These are phyloP conservation scores for Pseudopithomyces maydicus DNA, from an alignment of 2,329 filamentous ascomycete genomes.

Conservation along the genomic window DNA sequence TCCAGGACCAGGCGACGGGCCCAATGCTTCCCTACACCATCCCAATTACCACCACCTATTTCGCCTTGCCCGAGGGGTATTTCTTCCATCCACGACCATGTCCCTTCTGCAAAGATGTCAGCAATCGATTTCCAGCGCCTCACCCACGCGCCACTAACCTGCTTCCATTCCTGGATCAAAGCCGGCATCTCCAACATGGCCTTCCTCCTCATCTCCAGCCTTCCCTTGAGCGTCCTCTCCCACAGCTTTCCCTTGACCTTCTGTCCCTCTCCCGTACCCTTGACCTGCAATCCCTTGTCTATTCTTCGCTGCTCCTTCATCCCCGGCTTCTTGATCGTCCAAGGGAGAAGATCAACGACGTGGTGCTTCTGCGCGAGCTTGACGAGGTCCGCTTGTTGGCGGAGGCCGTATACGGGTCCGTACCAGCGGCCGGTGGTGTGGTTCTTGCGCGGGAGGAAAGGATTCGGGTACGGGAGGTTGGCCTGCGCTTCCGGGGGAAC, in stretches of 20 bases:
- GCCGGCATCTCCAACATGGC: constrained; percentile 96
- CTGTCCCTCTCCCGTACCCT: constrained; percentile 91
- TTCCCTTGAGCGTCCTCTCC: constrained; percentile 82
- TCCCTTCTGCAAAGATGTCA: constrained; percentile 59
- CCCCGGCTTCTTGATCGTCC: constrained; percentile 75
- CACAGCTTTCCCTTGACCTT: constrained; percentile 93
- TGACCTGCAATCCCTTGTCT: constrained; percentile 81
- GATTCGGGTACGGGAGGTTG: constrained; percentile 67
- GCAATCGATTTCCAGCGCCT: constrained; percentile 30
- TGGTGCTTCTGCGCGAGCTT: constrained; percentile 81
- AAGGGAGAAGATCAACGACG: constrained; percentile 80
- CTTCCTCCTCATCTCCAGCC: constrained; percentile 85
- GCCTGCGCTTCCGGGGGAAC: constrained; percentile 18
- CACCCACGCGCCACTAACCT: constrained; percentile 60
- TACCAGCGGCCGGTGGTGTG: constrained; percentile 81
- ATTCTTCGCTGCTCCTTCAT: constrained; percentile 72
- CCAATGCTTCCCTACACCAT: background rate
- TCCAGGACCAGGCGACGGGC: background rate
- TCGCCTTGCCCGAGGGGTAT: constrained; percentile 60
- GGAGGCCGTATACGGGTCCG: constrained; percentile 79
- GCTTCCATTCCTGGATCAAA: constrained; percentile 91
- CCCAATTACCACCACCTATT: constrained; percentile 8
- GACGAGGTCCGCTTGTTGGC: constrained; percentile 87
- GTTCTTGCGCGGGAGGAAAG: constrained; percentile 82
- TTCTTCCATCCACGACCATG: constrained; percentile 77